These are phyloP conservation scores for Firmiana major DNA, from an alignment of 345 rosid genomes.

Conservation along the genomic window DNA sequence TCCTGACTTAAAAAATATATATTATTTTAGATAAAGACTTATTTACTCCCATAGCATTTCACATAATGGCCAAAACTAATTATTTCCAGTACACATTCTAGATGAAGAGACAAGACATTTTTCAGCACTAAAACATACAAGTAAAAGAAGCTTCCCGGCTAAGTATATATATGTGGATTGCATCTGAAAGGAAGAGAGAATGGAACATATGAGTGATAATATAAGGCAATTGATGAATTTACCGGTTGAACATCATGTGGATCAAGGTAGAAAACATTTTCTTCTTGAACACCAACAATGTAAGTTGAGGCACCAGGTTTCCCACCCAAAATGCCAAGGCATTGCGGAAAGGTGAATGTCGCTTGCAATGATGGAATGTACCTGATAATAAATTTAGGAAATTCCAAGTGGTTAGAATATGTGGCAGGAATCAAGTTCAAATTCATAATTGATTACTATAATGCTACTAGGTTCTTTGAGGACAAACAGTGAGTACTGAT, in stretches of 20 bases:
- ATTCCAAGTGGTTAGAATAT: not conserved
- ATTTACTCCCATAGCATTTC: not conserved
- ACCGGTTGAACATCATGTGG: constrained; percentile 87
- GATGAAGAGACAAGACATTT: not conserved
- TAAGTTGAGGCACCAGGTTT: constrained; percentile 91
- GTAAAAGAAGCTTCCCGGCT: not conserved
- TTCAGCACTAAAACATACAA: not conserved
- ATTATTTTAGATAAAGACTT: not conserved
- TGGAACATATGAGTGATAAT: not conserved
- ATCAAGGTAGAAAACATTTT: constrained; percentile 77
- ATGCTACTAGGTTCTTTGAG: constrained; percentile 3
- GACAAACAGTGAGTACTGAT: not conserved
- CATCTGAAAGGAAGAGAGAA: not conserved
- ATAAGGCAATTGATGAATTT: constrained; percentile 12
- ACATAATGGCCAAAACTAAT: not conserved
- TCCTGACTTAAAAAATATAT: not conserved
- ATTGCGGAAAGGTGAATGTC: constrained; percentile 82
- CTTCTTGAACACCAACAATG: constrained; percentile 86
- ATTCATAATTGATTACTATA: not conserved
- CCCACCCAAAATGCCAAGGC: constrained; percentile 93
- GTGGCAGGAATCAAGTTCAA: not conserved
- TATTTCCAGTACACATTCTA: not conserved
- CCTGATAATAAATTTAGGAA: constrained; percentile 36
- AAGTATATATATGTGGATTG: not conserved
- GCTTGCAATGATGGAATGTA: constrained; percentile 73